phyloP scores from a whole-genome alignment of 2,329 filamentous ascomycete species.

The Conoideocrella luteorostrata region DNA sequence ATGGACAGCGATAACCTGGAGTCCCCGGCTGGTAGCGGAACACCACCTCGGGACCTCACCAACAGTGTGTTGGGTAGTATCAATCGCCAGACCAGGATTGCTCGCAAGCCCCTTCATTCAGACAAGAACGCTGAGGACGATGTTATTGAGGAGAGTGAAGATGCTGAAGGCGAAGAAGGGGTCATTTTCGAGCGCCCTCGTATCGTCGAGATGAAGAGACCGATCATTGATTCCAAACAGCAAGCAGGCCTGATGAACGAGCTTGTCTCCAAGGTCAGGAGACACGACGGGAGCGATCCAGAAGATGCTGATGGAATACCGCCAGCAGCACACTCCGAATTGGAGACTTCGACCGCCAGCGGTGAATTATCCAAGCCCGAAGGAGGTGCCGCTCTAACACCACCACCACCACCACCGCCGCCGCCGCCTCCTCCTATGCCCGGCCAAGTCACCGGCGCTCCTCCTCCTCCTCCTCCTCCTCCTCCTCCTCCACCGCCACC shows the following conservation, averaged over 20 bases:
- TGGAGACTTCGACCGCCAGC: slow-evolving; percentile 63
- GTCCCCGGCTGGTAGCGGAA: slow-evolving; percentile 42
- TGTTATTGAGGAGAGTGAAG: slow-evolving; percentile 42
- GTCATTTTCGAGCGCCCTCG: slow-evolving; percentile 72
- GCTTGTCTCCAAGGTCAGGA: slow-evolving; percentile 69
- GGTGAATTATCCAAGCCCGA: slow-evolving; percentile 52
- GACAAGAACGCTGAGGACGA: slow-evolving; percentile 28
- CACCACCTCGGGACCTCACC: slow-evolving; percentile 57
- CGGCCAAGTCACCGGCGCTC: slow-evolving; percentile 29
- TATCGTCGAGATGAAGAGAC: slow-evolving; percentile 71
- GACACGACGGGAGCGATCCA: slow-evolving; percentile 66
- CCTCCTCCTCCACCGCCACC: slow-evolving; percentile 40
- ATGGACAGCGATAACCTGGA: slow-evolving; percentile 64
- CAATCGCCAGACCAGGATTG: slow-evolving; percentile 51
- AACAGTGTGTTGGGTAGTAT: slow-evolving; percentile 70
- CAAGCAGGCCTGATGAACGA: slow-evolving; percentile 61
- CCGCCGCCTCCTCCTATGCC: slow-evolving; percentile 41
- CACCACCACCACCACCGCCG: slow-evolving; percentile 28
- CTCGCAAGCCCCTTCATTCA: slow-evolving; percentile 45
- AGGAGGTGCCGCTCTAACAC: slow-evolving; percentile 32
- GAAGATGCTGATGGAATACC: slow-evolving; percentile 62
- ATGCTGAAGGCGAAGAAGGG: slow-evolving; percentile 46
- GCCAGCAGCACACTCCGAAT: slow-evolving; percentile 67
- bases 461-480: slow-evolving; percentile 18
- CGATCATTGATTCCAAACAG: slow-evolving; percentile 57